Conservation (phyloP, 495 filamentous ascomycete species). For the Penicillium pancosmium region DNA sequence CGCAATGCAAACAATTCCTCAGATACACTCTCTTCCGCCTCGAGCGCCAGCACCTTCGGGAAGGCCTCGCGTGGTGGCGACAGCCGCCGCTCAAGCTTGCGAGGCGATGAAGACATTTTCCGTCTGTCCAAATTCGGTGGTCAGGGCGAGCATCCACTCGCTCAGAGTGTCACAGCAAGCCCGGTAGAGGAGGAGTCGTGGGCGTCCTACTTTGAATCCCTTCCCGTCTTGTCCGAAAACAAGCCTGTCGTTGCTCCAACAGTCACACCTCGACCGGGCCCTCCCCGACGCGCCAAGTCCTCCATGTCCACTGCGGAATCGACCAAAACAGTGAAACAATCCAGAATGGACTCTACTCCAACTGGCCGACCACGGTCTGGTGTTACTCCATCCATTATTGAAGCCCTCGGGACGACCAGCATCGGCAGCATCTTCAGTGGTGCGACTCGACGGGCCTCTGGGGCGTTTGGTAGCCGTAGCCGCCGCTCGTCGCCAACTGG, state of each 20-base stretch:
- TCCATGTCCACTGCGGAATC: constrained; percentile 66
- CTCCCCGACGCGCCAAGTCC: constrained; percentile 55
- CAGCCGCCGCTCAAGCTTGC: constrained; percentile 67
- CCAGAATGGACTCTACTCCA: constrained; percentile 29
- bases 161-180: constrained; percentile 77
- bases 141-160: constrained; percentile 75
- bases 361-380: constrained; percentile 43
- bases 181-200: constrained; percentile 55
- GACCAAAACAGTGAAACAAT: constrained; percentile 59
- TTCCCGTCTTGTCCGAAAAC: constrained; percentile 21
- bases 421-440: constrained; percentile 61
- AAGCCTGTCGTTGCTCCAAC: constrained; percentile 38
- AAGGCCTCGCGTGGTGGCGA: constrained; percentile 45
- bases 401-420: constrained; percentile 49
- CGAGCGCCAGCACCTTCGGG: constrained; percentile 35
- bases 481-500: constrained; percentile 56
- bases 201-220: constrained; percentile 44
- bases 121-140: constrained; percentile 42
- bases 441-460: constrained; percentile 52
- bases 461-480: constrained; percentile 50
- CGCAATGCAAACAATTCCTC: constrained; percentile 41
- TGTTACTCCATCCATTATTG: constrained; percentile 46
- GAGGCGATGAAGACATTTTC: constrained; percentile 64
- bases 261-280: constrained; percentile 45
- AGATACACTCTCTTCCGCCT: constrained; percentile 36